Evolutionary conservation across 768 basidiomycete species (phyloP).

Genomic region (Vararia minispora): DNA sequence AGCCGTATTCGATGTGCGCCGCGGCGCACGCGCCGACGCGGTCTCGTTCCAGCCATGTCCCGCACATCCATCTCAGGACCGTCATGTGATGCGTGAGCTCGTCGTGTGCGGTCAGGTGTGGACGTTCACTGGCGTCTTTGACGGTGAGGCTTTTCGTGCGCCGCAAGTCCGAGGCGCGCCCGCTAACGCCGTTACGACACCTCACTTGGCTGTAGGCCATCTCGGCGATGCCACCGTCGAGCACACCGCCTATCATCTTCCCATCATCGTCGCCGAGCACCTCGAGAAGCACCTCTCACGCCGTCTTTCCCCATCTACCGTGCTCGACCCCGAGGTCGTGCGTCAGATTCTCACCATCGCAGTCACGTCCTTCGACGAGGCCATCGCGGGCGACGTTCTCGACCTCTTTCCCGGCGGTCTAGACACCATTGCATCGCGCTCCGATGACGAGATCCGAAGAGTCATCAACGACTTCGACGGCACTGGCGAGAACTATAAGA

Average conservation of each 20-base stretch:
- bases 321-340: constrained; percentile 22
- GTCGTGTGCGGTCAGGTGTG: constrained; percentile 26
- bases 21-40: constrained; percentile 23
- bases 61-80: constrained; percentile 29
- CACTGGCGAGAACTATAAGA: constrained; percentile 53
- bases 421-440: constrained; percentile 26
- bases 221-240: constrained; percentile 38
- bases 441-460: constrained; percentile 44
- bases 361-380: constrained; percentile 30
- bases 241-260: constrained; percentile 29
- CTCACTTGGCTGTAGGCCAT: constrained; percentile 33
- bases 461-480: constrained; percentile 55
- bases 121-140: constrained; percentile 36
- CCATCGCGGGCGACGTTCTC: constrained; percentile 33
- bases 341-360: constrained; percentile 26
- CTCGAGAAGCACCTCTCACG: constrained; percentile 24
- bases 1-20: constrained; percentile 9
- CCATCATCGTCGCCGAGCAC: constrained; percentile 26
- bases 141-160: constrained; percentile 22
- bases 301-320: constrained; percentile 8
- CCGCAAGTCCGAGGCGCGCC: not conserved
- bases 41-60: constrained; percentile 34
- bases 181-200: no score
- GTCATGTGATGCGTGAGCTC: constrained; percentile 29
- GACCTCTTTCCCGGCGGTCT: constrained; percentile 43